These are phyloP conservation scores for Circinella umbellata DNA, from an alignment of 371 early-diverging fungal genomes.

Conservation along the genomic window DNA sequence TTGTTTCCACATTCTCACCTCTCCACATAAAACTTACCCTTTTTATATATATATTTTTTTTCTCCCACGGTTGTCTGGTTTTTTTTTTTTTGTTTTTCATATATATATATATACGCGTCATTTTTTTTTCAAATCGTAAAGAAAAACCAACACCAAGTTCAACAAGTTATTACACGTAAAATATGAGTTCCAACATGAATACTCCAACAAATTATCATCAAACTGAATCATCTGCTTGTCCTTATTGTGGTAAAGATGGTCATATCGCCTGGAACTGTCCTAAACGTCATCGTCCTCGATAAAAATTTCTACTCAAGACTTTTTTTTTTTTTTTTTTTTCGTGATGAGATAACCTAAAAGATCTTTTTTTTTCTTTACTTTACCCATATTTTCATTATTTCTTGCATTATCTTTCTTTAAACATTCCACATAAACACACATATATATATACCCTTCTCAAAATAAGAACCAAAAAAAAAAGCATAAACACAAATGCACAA, in stretches of 20 bases:
- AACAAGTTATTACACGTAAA: too few relatives aligned
- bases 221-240: constrained; percentile 27
- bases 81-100: not conserved
- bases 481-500: too few relatives aligned
- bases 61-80: constrained; percentile 8
- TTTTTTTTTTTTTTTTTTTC: too few relatives aligned
- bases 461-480: too few relatives aligned
- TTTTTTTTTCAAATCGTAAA: too few relatives aligned
- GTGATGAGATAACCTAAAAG: not conserved
- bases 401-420: too few relatives aligned
- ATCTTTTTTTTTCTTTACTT: too few relatives aligned
- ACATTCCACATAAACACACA: too few relatives aligned
- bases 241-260: constrained; percentile 38
- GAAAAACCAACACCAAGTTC: too few relatives aligned
- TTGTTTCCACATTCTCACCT: not conserved
- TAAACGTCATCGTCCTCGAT: constrained; percentile 47
- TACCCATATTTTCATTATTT: too few relatives aligned
- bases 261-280: constrained; percentile 55
- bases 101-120: too few relatives aligned
- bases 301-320: not conserved
- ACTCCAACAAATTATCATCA: constrained; percentile 6
- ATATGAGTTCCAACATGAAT: not conserved
- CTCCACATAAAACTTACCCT: constrained; percentile 5
- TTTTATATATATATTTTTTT: not conserved
- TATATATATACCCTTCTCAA: too few relatives aligned